Base-by-base conservation (phyloP, 805 yeast species). In the Teunomyces stri region DNA sequence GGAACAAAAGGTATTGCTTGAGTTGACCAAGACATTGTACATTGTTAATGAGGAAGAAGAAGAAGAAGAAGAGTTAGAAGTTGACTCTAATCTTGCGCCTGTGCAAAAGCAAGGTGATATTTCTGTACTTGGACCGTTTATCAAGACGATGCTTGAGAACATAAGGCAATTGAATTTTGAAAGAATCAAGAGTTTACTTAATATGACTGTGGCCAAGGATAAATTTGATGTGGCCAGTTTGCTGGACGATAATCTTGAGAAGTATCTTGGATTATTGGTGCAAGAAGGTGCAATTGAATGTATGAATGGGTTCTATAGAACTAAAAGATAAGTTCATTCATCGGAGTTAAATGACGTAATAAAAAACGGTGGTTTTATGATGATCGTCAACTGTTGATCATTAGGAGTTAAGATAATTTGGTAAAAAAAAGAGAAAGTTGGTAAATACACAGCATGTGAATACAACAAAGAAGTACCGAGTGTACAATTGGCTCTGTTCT, bases 61-160 rank as follows among this genome's bases (percentile, higher is more conserved):
- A 27, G 47, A 42, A 18, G 18, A 18, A 18, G 20, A 18, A 3
- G 20, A 18, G n/a, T n/a, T n/a, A 5, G 49, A 27, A 21, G 39
- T 29, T 7, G 20, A 38, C 10, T 18, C 18, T 27, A 15, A 16
- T 21, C 12, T 3, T 16, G 4, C 31, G 5, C 22, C 36, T 12
- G 20, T 21, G 1, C 27, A 25, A 25, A 25, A 25, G 27, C 27
- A 9, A 27, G 27, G 27, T n/a, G 41, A 16, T 10, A 9, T 47
- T 9, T 30, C 45, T 6, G 45, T 30, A 3, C 43, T 52, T 31
- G 72, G 77, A 75, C 78, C 84, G 0, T 79, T 74, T 53, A 71
- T 84, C 25, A 61, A 60, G 13, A 82, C 81, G 3, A 81, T 83
- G 81, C 63, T 83, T 21, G 78, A 78, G 3, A 83, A 82, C 50